phyloP scores from a whole-genome alignment of 495 filamentous ascomycete species.

The Aspergillus baeticus region DNA sequence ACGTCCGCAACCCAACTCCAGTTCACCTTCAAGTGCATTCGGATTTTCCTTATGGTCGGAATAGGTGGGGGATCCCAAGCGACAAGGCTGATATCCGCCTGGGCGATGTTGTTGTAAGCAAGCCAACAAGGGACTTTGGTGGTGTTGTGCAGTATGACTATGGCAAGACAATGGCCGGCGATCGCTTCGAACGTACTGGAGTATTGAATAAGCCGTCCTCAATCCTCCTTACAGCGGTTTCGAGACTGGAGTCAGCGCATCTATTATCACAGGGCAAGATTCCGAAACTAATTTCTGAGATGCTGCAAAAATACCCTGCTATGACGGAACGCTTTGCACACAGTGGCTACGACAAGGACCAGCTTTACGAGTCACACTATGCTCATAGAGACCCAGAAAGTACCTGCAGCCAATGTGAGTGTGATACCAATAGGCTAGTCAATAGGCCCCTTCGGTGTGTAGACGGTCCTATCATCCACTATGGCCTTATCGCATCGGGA shows the following conservation, averaged over 20 bases:
- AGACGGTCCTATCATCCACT: too few relatives aligned
- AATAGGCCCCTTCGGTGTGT: too few relatives aligned
- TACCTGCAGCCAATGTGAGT: too few relatives aligned
- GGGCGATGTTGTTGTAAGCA: slow-evolving; percentile 37
- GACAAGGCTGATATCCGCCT: slow-evolving; percentile 28
- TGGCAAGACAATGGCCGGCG: slow-evolving; percentile 41
- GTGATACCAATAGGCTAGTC: too few relatives aligned
- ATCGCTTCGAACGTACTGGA: slow-evolving; percentile 33
- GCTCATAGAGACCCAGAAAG: too few relatives aligned
- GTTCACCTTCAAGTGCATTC: slow-evolving; percentile 21
- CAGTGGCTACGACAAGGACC: too few relatives aligned
- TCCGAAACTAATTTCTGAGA: slow-evolving; percentile 17
- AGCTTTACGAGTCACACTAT: too few relatives aligned
- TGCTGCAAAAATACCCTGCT: slow-evolving; percentile 13
- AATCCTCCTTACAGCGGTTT: slow-evolving; percentile 27
- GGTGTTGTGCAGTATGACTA: slow-evolving; percentile 37
- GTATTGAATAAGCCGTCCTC: slow-evolving; percentile 33
- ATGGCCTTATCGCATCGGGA: too few relatives aligned
- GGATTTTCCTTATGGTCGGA: slow-evolving; percentile 32
- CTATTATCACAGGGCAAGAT: slow-evolving; percentile 14
- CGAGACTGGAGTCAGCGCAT: slow-evolving; percentile 18
- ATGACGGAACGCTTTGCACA: slow-evolving; percentile 20
- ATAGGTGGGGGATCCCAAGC: slow-evolving; percentile 36
- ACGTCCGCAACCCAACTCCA: slow-evolving; percentile 22
- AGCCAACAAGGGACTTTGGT: slow-evolving; percentile 13